phyloP scores from a whole-genome alignment of 768 basidiomycete genomes.

The Dictyophora rubrovolvata region DNA sequence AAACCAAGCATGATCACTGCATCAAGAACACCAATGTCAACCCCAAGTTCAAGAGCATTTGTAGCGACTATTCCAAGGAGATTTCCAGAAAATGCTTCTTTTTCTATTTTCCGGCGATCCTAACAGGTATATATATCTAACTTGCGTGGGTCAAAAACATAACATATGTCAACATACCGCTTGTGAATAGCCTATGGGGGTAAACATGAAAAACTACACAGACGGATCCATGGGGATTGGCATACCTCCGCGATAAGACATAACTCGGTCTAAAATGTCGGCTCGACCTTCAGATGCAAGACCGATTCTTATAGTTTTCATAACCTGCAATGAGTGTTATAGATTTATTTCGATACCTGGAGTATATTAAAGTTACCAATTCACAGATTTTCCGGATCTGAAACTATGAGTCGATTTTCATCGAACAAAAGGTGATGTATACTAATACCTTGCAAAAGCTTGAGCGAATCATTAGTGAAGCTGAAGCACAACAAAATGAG shows the following conservation, averaged over 20 bases:
- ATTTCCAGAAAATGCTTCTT: slow-evolving; percentile 76
- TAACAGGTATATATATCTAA: slow-evolving; percentile 18
- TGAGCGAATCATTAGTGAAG: background rate
- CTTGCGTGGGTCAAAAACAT: background rate
- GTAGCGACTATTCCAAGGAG: slow-evolving; percentile 83
- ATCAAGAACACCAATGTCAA: slow-evolving; percentile 85
- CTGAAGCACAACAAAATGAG: background rate
- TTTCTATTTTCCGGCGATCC: slow-evolving; percentile 78
- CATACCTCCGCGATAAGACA: slow-evolving; percentile 76
- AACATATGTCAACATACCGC: slow-evolving; percentile 30
- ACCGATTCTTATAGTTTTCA: slow-evolving; percentile 65
- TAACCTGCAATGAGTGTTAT: slow-evolving; percentile 36
- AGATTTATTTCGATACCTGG: background rate
- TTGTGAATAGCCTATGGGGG: slow-evolving; percentile 53
- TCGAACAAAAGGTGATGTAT: background rate
- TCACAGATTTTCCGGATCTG: slow-evolving; percentile 79
- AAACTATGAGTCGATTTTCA: background rate
- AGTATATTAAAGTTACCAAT: slow-evolving; percentile 35
- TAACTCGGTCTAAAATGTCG: slow-evolving; percentile 67
- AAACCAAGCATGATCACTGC: slow-evolving; percentile 87
- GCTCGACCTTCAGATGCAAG: slow-evolving; percentile 64
- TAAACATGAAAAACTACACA: background rate
- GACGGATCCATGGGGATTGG: background rate
- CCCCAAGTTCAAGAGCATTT: slow-evolving; percentile 82
- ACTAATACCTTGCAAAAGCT: slow-evolving; percentile 1